Evolutionary conservation across 2,329 filamentous ascomycete species (phyloP), one percentile per base, ranked within the genome.

Genomic region (Colletotrichum noveboracense): DNA sequence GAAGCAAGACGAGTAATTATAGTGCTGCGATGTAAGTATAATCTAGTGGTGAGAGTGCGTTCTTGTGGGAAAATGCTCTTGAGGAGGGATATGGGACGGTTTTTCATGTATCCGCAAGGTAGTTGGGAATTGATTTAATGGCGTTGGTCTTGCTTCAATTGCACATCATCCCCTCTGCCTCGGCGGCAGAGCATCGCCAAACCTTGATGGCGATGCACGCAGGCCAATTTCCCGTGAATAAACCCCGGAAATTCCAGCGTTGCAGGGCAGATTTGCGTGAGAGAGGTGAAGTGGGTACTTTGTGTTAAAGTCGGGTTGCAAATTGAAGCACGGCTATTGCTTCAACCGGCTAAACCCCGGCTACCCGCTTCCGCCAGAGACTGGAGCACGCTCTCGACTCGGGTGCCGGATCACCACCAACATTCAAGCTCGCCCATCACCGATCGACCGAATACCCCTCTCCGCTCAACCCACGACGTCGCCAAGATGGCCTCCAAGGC

Each of bases 401-500:
- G 62, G 68, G 61, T 52, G 56, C 58, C 34, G 64, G 21, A 65
- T 48, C 78, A 77, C 67, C 65, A 55, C 66, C 74, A 74, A 56
- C 74, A 30, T 64, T 24, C 74, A 74, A 66, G 66, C 65, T 70
- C 36, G 69, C 32, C 64, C 60, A 66, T 65, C 68, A 70, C 48
- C 70, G 24, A 75, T 66, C 71, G 62, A 75, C 55, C 52, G 38
- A 56, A 70, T 24, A n/a, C 32, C 58, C 75, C 70, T 76, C 77
- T 34, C 74, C 55, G 58, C 61, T 72, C 78, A 69, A 71, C 66
- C 76, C 60, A 64, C 64, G 65, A 74, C 70, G 64, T 76, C 81
- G 84, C 81, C 85, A 88, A 80, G 77, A 93, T 93, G 92, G 91
- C 90, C 80, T 90, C 90, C 79, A 91, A 92, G 86, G 90, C 86